Conservation (phyloP, 768 basidiomycete species). For the Cubamyces lactineus region DNA sequence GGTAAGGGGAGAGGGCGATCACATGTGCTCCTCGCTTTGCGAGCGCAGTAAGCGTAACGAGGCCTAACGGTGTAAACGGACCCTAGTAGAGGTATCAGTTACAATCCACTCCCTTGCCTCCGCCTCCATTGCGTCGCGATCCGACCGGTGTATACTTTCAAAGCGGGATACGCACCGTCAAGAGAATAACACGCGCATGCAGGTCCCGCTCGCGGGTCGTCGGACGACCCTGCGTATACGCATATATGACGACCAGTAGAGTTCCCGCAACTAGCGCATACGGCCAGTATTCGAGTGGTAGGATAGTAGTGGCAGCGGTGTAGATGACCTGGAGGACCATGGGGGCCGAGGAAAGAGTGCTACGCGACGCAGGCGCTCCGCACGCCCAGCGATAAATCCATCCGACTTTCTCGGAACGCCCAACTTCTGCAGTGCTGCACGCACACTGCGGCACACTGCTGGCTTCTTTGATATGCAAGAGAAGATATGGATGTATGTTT, state of each 20-base stretch:
- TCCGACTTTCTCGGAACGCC: conserved; percentile 16
- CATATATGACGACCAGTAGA: conserved; percentile 50
- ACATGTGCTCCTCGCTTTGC: conserved; percentile 79
- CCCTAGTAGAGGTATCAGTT: conserved; percentile 49
- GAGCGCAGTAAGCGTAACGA: conserved; percentile 66
- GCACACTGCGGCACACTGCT: no score
- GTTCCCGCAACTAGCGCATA: conserved; percentile 53
- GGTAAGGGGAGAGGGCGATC: conserved; percentile 69
- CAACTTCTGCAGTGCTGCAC: background rate
- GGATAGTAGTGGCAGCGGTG: conserved; percentile 42
- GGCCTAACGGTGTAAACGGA: conserved; percentile 71
- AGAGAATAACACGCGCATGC: conserved; percentile 68
- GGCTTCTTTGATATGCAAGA: background rate
- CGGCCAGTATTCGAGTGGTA: conserved; percentile 61
- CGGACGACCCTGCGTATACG: conserved; percentile 69
- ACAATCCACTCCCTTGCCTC: background rate
- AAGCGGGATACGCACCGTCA: conserved; percentile 55
- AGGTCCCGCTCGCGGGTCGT: conserved; percentile 76
- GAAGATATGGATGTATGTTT: background rate
- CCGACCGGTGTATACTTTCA: no score
- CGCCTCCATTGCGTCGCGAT: no score
- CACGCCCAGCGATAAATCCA: background rate
- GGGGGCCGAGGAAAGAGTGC: conserved; percentile 3
- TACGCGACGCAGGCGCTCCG: background rate
- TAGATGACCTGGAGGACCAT: conserved; percentile 61